A percentile compares a stretch with the other conserved stretches of the same genome.
Evolutionary conservation across 2,329 filamentous ascomycete species (phyloP).

Genomic region (Exophiala alcalophila): DNA sequence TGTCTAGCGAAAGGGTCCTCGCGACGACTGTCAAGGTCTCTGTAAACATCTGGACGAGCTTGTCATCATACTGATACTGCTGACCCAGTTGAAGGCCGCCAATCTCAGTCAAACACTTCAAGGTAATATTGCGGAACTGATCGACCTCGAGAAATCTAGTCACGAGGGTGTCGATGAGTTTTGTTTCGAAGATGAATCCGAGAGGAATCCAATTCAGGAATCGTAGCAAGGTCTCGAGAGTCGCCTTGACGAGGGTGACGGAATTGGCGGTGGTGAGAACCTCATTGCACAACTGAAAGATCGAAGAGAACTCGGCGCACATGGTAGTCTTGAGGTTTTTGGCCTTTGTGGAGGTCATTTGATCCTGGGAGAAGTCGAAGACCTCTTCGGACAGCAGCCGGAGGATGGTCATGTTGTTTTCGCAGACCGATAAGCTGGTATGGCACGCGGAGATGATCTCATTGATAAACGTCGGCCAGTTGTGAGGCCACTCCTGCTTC

Average conservation of each 20-base stretch:
- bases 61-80: conserved; percentile 80
- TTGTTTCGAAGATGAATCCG: conserved; percentile 97
- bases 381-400: conserved; percentile 95
- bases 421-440: conserved; percentile 92
- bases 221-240: conserved; percentile 86
- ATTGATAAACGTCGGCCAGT: conserved; percentile 99
- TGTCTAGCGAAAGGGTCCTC: conserved; percentile 82
- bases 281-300: conserved; percentile 96
- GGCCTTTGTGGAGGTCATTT: conserved; percentile 98
- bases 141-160: conserved; percentile 89
- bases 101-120: conserved; percentile 97
- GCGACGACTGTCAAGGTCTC: conserved; percentile 91
- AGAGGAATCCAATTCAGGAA: conserved; percentile 99
- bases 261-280: conserved; percentile 88
- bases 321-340: conserved; percentile 96
- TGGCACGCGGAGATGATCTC: conserved; percentile 97
- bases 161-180: conserved; percentile 89
- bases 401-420: conserved; percentile 99
- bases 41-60: conserved; percentile 97
- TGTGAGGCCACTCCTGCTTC: conserved; percentile 99
- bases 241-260: conserved; percentile 88
- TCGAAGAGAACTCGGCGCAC: conserved; percentile 97
- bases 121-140: conserved; percentile 92
- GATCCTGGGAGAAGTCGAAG: conserved; percentile 96
- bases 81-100: conserved; percentile 83